Conservation (phyloP, 495 filamentous ascomycete genomes). For the Neurospora tetrasperma region DNA sequence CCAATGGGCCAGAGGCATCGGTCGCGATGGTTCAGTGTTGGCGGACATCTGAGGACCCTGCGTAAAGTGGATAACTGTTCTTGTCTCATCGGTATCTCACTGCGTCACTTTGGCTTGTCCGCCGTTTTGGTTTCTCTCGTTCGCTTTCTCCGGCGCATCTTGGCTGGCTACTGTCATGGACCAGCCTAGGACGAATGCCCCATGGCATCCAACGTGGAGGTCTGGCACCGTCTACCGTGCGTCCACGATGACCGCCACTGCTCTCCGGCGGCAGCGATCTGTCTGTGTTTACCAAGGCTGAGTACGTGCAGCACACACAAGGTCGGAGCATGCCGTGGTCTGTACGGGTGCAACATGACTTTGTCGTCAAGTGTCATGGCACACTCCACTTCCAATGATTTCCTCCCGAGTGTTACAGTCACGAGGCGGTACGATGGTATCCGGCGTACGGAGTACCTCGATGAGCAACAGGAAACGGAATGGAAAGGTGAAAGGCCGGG, state of each 20-base stretch:
- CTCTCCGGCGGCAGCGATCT: background rate
- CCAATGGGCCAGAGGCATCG: background rate
- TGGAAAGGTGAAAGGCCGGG: slow-evolving; percentile 11
- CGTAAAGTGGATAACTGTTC: background rate
- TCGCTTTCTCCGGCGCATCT: background rate
- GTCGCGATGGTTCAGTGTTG: background rate
- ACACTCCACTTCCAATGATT: slow-evolving; percentile 15
- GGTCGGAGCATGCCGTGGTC: slow-evolving; percentile 13
- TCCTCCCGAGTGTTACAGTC: slow-evolving; percentile 12
- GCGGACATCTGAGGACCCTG: background rate
- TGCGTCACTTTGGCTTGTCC: background rate
- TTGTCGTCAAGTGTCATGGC: slow-evolving; percentile 13
- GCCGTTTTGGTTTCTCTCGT: background rate
- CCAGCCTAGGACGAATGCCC: background rate
- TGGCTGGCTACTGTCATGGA: background rate
- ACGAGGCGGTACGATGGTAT: background rate
- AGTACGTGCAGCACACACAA: slow-evolving; percentile 3
- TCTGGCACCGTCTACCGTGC: slow-evolving; percentile 9
- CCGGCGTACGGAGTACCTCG: slow-evolving; percentile 1
- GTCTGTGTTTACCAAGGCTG: background rate
- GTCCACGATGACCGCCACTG: slow-evolving; percentile 1
- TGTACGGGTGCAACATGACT: slow-evolving; percentile 7
- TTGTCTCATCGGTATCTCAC: background rate
- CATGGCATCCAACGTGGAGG: background rate
- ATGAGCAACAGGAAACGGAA: slow-evolving; percentile 6